These are phyloP conservation scores for Dipodascus albidus DNA, from an alignment of 805 yeast species.

Conservation along the genomic window DNA sequence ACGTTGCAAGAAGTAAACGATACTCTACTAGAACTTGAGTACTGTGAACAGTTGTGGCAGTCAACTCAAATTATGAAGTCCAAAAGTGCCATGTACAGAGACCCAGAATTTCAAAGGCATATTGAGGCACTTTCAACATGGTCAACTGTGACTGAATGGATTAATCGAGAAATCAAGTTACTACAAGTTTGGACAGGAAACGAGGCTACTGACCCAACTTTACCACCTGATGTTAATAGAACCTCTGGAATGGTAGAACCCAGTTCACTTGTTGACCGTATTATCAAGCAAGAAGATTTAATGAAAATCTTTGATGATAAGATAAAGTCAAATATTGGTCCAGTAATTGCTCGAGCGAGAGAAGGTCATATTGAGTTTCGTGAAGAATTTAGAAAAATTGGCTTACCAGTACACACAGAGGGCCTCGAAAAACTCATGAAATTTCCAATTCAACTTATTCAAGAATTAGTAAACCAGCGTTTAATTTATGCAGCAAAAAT, in stretches of 20 bases:
- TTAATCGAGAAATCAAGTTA: constrained; percentile 49
- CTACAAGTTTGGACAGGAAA: constrained; percentile 77
- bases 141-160: constrained; percentile 62
- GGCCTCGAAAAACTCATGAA: constrained; percentile 45
- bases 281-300: constrained; percentile 52
- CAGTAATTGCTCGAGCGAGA: constrained; percentile 75
- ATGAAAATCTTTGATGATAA: constrained; percentile 51
- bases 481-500: constrained; percentile 67
- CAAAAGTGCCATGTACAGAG: constrained; percentile 62
- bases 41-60: constrained; percentile 68
- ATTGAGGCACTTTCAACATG: constrained; percentile 76
- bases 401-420: constrained; percentile 62
- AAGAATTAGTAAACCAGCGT: constrained; percentile 65
- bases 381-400: constrained; percentile 50
- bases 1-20: constrained; percentile 42
- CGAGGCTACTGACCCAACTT: constrained; percentile 56
- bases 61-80: constrained; percentile 63
- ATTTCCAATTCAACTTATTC: constrained; percentile 71
- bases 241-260: constrained; percentile 7
- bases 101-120: constrained; percentile 50
- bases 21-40: constrained; percentile 49
- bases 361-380: constrained; percentile 52
- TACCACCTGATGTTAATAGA: constrained; percentile 20
- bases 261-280: constrained; percentile 62
- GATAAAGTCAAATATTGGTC: constrained; percentile 56